These are phyloP conservation scores for Brettanomyces naardenensis DNA, from an alignment of 805 yeast species.

Conservation along the genomic window DNA sequence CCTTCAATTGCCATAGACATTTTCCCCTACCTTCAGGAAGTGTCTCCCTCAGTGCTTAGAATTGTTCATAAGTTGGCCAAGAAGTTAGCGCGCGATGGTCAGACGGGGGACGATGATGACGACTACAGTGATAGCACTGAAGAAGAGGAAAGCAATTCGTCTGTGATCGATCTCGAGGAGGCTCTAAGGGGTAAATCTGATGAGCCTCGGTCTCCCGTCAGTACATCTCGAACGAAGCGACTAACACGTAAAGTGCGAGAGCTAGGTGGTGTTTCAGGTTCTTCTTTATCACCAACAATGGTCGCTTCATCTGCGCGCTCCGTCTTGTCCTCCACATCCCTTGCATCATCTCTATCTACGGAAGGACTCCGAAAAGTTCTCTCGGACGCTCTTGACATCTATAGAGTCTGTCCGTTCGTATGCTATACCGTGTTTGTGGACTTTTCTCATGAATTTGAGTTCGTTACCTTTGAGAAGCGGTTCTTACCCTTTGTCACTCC, in stretches of 20 bases:
- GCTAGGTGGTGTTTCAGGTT: neutral
- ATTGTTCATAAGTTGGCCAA: neutral
- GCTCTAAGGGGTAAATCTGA: neutral
- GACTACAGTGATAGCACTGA: neutral
- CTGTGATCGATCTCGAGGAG: neutral
- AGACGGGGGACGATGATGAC: neutral
- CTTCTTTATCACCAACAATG: too few species aligned
- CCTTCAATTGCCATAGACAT: constrained; percentile 14
- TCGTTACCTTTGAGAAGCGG: constrained; percentile 12
- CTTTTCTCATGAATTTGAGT: constrained; percentile 3
- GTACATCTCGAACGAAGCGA: neutral
- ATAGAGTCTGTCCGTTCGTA: constrained; percentile 26
- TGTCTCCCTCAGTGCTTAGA: constrained; percentile 13
- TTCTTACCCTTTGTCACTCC: constrained; percentile 22
- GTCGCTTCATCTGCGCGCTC: neutral
- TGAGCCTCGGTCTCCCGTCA: too few species aligned
- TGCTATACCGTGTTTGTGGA: constrained; percentile 16
- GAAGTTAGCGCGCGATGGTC: neutral
- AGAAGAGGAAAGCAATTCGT: neutral
- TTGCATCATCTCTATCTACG: neutral
- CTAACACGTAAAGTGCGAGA: neutral
- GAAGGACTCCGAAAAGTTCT: neutral
- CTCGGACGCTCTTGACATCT: constrained; percentile 23
- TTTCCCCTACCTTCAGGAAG: constrained; percentile 12
- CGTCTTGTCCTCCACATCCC: neutral